Evolutionary conservation across 1,284 basidiomycete species (phyloP), one percentile per base, ranked within the genome.

Genomic region (Earliella scabrosa): DNA sequence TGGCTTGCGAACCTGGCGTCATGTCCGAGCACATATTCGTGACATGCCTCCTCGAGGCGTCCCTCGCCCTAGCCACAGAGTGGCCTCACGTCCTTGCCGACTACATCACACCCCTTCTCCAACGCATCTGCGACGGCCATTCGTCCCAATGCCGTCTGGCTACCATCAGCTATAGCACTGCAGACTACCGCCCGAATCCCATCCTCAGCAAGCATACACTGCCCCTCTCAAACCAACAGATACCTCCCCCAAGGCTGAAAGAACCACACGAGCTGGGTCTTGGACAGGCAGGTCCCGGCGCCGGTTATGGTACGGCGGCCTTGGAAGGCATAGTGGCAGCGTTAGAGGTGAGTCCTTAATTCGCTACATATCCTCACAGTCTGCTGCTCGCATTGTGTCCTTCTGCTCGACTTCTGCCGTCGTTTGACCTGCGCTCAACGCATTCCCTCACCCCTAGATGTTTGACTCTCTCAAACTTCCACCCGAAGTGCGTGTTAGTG

Each of bases 321-420:
- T 70, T 92, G 4, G 89, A 92, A 54, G 89, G 86, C 2, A 71
- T 90, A 16, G 85, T 88, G 14, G 85, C 88, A 20, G 84, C 82
- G 16, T 71, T 92, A 20, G 89, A 92, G 79, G 89, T 90, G 63
- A 50, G 75, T 56, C 13, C 40, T 10, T 11, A 18, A 13, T n/a
- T 31, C 36, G 24, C 31, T 35, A 48, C 32, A 40, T n/a, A 49
- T 43, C 24, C 24, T 36, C 27, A 48, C 7, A 16, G 11, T 26
- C 9, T 18, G 31, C 13, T 31, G 7, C 13, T 31, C 29, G 41
- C 24, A 21, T 38, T 38, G 36, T 38, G 36, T 6, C n/a, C 13
- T 20, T n/a, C 36, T 14, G 14, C 36, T 6, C 16, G 7, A 38
- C 36, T 38, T 9, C 36, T 38, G 36, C 16, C 36, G 29, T 31